phyloP scores from a whole-genome alignment of 192 early-diverging fungal species.

The Mortierella claussenii region DNA sequence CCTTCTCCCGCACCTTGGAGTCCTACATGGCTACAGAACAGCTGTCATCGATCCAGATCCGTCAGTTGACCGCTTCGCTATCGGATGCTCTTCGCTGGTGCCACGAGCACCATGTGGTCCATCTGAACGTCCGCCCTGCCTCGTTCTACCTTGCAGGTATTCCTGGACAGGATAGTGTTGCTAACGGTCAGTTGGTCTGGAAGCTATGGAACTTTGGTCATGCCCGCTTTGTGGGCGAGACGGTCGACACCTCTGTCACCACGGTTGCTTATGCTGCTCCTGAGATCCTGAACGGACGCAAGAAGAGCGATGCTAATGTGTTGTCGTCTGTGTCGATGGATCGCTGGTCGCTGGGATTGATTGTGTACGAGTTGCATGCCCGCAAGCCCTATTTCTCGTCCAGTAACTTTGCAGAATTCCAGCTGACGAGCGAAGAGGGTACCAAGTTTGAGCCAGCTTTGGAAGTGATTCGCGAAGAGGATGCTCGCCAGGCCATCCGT shows the following conservation, averaged over 20 bases:
- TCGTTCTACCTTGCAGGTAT: constrained; percentile 51
- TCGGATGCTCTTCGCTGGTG: constrained; percentile 54
- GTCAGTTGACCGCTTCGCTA: constrained; percentile 39
- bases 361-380: constrained; percentile 46
- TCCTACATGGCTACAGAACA: constrained; percentile 41
- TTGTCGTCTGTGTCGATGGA: constrained; percentile 48
- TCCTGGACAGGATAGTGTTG: constrained; percentile 16
- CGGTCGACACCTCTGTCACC: constrained; percentile 45
- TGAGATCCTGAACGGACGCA: constrained; percentile 51
- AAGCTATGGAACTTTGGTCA: constrained; percentile 57
- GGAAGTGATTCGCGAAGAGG: constrained; percentile 23
- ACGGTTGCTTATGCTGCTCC: constrained; percentile 52
- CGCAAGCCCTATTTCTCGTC: constrained; percentile 45
- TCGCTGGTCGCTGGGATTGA: constrained; percentile 55
- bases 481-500: constrained; percentile 37
- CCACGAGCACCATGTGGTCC: constrained; percentile 54
- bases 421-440: constrained; percentile 34
- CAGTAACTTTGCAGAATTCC: constrained; percentile 35
- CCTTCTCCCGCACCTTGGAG: constrained; percentile 43
- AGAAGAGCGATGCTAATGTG: constrained; percentile 38
- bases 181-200: constrained; percentile 43
- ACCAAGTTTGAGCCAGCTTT: constrained; percentile 26
- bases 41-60: constrained; percentile 27
- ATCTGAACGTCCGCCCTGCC: constrained; percentile 49
- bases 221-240: constrained; percentile 51